Conservation (phyloP, 179 eudicot species). For the Carnegiea gigantea region DNA sequence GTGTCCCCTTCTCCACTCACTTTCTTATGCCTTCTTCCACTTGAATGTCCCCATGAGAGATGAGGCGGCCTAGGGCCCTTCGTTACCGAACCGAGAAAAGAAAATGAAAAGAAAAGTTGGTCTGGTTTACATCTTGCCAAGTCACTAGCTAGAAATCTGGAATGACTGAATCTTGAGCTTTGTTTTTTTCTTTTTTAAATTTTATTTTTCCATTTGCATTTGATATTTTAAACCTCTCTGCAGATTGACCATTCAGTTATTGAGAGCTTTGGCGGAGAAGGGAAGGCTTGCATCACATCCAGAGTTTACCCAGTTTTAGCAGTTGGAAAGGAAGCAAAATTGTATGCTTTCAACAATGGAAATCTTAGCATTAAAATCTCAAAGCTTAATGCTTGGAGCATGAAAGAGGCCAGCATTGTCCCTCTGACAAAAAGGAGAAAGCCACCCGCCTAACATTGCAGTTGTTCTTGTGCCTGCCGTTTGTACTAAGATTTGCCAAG, state of each 20-base stretch:
- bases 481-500: neutral
- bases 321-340: slow-evolving; percentile 23
- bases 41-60: neutral
- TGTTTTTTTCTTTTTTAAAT: too few relatives aligned
- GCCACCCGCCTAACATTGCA: slow-evolving; percentile 13
- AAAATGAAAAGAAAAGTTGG: too few relatives aligned
- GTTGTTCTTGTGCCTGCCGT: neutral
- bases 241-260: slow-evolving; percentile 40
- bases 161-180: too few relatives aligned
- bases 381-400: slow-evolving; percentile 48
- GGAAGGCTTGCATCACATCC: slow-evolving; percentile 38
- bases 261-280: slow-evolving; percentile 42
- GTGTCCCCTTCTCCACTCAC: too few relatives aligned
- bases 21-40: neutral
- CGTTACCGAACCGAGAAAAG: too few relatives aligned
- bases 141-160: too few relatives aligned
- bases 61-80: too few relatives aligned
- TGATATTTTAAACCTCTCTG: neutral
- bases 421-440: slow-evolving; percentile 28
- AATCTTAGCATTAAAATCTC: slow-evolving; percentile 24
- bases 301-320: slow-evolving; percentile 39
- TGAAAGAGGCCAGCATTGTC: slow-evolving; percentile 36
- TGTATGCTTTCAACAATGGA: slow-evolving; percentile 39
- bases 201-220: too few relatives aligned
- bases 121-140: too few relatives aligned